These are phyloP conservation scores for Colletotrichum scovillei DNA, from an alignment of 2,329 filamentous ascomycete species.

Conservation along the genomic window DNA sequence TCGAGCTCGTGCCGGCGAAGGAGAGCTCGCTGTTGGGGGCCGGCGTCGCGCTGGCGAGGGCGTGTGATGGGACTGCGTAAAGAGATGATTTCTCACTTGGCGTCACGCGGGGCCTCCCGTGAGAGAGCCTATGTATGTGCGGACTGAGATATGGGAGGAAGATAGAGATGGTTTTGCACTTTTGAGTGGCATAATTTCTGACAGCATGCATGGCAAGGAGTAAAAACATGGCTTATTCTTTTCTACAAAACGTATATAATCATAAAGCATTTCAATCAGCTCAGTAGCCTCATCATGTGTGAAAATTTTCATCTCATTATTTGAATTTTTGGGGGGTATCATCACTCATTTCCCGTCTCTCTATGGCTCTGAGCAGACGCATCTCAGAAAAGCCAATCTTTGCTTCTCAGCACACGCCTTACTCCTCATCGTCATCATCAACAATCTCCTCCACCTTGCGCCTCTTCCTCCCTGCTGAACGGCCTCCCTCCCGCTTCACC, in stretches of 20 bases:
- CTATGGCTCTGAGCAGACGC: neutral
- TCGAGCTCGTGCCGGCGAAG: conserved; percentile 75
- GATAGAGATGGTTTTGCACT: neutral
- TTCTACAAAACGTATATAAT: conserved; percentile 9
- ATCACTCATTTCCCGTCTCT: neutral
- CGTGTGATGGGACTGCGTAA: conserved; percentile 4
- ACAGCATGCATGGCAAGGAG: conserved; percentile 5
- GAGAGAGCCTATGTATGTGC: neutral
- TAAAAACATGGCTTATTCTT: neutral
- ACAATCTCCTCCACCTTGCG: conserved; percentile 25
- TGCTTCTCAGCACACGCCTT: neutral
- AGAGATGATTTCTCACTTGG: too few relatives aligned
- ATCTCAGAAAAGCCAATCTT: neutral
- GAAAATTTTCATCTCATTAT: neutral
- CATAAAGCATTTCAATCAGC: neutral
- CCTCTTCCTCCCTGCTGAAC: neutral
- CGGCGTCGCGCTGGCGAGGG: conserved; percentile 72
- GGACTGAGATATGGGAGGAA: neutral
- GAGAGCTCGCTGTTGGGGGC: conserved; percentile 83
- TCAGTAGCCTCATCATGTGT: neutral
- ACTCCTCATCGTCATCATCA: conserved; percentile 26
- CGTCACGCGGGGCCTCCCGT: too few relatives aligned
- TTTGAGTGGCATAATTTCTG: neutral
- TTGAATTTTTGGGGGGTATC: conserved; percentile 1
- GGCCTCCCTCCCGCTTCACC: conserved; percentile 23